Evolutionary conservation across 2,329 filamentous ascomycete species (phyloP), one percentile per base, ranked within the genome.

Genomic region (Stachybotrys echinatus): DNA sequence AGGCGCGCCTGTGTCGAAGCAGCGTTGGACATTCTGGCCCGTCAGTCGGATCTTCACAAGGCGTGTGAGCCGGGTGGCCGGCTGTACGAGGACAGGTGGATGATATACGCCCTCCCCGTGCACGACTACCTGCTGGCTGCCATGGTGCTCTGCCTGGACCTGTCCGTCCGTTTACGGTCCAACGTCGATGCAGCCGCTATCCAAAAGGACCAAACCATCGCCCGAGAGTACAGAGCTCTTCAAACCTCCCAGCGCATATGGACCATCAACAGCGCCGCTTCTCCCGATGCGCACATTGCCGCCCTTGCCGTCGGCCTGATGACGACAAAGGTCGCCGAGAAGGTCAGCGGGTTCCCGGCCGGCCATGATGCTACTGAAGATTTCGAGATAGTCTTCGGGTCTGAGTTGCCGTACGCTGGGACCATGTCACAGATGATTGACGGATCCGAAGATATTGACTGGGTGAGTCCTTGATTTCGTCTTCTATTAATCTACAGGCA

Each of bases 81-180:
- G 6, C 48, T 80, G 3, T 62, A 71, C 48, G 62, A 67, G 5
- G 67, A 75, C 39, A 60, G 68, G 19, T 76, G 74, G 68, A 73
- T 78, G 58, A 50, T 77, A 2, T 69, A 64, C 1, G 69, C 71
- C 0, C 59, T 80, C 17, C 67, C 72, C 0, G 64, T 65, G 40
- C 70, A 75, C n/a, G 75, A 80, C 48, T 79, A 75, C 42, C 63
- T 80, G 2, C 65, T 80, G 1, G 77, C 76, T 0, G 70, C 72
- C 7, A 78, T 78, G 70, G 71, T 80, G 14, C 57, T 80, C 3
- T 80, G 73, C 49, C 56, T 78, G 0, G 61, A 66, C 19, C 47
- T 66, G 0, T 63, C 62, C 0, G 48, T 65, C 3, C 51, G 47
- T 18, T 55, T 64, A 45, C 31, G 22, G 34, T 40, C 38, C 38